Evolutionary conservation across 1,284 basidiomycete species (phyloP), one percentile per base, ranked within the genome.

Genomic region (Apiotrichum veenhuisii): DNA sequence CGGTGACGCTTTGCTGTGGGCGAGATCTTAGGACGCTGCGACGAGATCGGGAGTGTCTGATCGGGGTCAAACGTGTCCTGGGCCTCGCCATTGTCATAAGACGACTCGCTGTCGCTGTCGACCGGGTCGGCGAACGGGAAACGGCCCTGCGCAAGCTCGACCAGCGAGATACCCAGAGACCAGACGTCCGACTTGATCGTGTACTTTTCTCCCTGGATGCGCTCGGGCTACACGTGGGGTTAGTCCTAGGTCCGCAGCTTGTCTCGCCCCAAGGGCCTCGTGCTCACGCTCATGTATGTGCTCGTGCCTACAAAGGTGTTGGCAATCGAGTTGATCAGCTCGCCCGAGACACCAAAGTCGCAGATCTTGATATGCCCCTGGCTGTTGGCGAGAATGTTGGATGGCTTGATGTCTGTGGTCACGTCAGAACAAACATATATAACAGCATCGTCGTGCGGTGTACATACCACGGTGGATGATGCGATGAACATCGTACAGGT

Each of bases 291-390:
- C 95, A 98, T 99, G 77, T 98, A 99, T 15, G 93, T 95, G 61
- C 91, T 94, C 3, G 96, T 98, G 10, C 95, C 95, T 18, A 98
- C 95, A 73, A 98, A 98, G 0, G 96, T 99, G 77, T 98, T 91
- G 17, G 96, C 96, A 62, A 99, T 95, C 2, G 90, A 94, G 79
- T 98, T 97, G 80, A 98, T 95, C 62, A 99, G 84, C 76, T 99
- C 95, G 20, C 96, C 96, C 0, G 93, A 96, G 10, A 98, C 96
- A 46, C 95, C 95, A 77, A 99, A 98, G 77, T 99, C 96, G 70
- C 94, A 97, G 47, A 99, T 89, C 78, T 99, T 99, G 82, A 98
- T 94, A 69, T 95, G 85, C 2, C 95, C 96, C 43, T 84, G 81
- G 14, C 91, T 91, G 72, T 98, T 98, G 78, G 85, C 90, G 18